Percentiles rank a stretch among this genome's conserved stretches.
These are phyloP conservation scores for Marsdenia floribunda DNA, from an alignment of 257 asterid genomes.

Conservation along the genomic window DNA sequence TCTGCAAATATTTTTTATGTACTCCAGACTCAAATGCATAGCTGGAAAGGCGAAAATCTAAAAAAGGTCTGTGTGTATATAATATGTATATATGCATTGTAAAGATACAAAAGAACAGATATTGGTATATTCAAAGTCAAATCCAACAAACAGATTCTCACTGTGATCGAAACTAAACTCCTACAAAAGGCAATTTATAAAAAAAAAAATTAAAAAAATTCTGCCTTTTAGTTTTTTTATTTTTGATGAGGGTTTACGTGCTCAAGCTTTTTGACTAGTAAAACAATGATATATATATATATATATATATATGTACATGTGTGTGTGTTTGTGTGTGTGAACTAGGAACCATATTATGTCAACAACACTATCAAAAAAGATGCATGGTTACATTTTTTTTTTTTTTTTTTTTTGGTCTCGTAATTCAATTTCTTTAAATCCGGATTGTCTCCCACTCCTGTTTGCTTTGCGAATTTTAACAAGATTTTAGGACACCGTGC, in stretches of 20 bases:
- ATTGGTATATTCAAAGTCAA: background rate
- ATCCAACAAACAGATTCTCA: background rate
- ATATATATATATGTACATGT: no score
- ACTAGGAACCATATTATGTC: background rate
- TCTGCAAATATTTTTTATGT: background rate
- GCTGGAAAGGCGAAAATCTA: slow-evolving; percentile 1
- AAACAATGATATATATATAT: background rate
- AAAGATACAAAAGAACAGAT: background rate
- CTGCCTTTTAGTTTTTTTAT: background rate
- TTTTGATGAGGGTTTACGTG: background rate
- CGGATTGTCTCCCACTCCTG: background rate
- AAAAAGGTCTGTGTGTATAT: background rate
- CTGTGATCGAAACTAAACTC: background rate
- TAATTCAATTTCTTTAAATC: background rate
- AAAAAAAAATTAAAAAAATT: background rate
- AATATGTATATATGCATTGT: background rate
- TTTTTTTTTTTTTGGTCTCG: background rate
- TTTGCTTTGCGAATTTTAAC: background rate
- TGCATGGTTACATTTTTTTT: background rate
- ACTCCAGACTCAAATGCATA: background rate
- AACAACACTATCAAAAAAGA: background rate
- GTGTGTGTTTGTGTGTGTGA: no score
- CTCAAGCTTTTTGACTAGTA: background rate
- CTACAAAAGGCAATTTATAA: no score
- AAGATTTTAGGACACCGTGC: background rate